Percentiles rank a stretch among this genome's conserved stretches.
phyloP scores from a whole-genome alignment of 495 filamentous ascomycete species.

The Podospora fimiseda region DNA sequence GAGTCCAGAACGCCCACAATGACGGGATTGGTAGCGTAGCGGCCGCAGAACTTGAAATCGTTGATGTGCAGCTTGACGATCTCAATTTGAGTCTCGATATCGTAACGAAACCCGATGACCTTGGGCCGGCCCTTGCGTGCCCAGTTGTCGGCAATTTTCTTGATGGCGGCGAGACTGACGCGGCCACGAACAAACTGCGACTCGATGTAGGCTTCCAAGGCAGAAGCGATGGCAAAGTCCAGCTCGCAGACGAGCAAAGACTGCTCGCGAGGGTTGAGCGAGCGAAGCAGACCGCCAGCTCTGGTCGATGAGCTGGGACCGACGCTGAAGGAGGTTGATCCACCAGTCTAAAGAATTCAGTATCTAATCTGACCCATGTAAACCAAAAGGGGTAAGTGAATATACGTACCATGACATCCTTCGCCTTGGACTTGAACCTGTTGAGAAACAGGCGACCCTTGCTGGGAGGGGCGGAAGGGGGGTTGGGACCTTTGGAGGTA shows the following conservation, averaged over 20 bases:
- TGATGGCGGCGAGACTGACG: slow-evolving; percentile 28
- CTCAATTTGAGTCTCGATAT: slow-evolving; percentile 45
- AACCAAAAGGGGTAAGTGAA: too few species aligned
- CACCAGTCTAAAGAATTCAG: too few species aligned
- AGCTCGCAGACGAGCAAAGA: slow-evolving; percentile 42
- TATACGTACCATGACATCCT: slow-evolving; percentile 40
- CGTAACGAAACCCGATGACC: slow-evolving; percentile 41
- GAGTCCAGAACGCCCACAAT: slow-evolving; percentile 33
- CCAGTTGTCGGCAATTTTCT: slow-evolving; percentile 34
- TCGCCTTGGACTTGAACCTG: slow-evolving; percentile 36
- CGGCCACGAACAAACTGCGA: slow-evolving; percentile 34
- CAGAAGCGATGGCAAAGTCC: slow-evolving; percentile 30
- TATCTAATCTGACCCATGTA: too few species aligned
- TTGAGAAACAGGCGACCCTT: slow-evolving; percentile 27
- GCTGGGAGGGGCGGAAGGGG: slow-evolving; percentile 15
- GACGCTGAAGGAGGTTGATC: too few species aligned
- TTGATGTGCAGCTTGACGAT: slow-evolving; percentile 33
- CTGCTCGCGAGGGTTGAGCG: slow-evolving; percentile 40
- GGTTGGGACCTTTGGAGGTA: slow-evolving; percentile 23
- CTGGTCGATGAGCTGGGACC: too few species aligned
- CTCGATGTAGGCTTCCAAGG: slow-evolving; percentile 35
- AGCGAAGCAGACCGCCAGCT: too few species aligned
- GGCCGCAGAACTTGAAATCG: slow-evolving; percentile 40
- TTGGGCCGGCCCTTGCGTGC: slow-evolving; percentile 35
- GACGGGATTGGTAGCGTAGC: slow-evolving; percentile 14